phyloP scores from a whole-genome alignment of 495 filamentous ascomycete species.

The Neurospora cerealis region DNA sequence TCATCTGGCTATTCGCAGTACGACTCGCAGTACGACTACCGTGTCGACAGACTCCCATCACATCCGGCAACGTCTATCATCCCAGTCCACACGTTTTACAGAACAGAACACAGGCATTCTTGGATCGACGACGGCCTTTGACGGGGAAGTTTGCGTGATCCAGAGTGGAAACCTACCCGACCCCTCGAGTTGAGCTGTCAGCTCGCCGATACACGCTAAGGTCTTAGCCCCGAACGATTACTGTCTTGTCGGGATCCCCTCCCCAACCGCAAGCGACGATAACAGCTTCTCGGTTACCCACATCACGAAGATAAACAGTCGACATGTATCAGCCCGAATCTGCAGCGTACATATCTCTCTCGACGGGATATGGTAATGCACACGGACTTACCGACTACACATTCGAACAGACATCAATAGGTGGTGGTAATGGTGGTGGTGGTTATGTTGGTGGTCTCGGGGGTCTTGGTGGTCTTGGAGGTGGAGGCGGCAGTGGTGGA shows the following conservation, averaged over 20 bases:
- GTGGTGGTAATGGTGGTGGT: slow-evolving; percentile 6
- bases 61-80: not conserved
- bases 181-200: not conserved
- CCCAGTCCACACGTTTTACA: not conserved
- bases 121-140: not conserved
- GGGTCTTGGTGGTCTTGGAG: not conserved
- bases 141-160: not conserved
- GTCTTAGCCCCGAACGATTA: not conserved
- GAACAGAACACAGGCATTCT: not conserved
- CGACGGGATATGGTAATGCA: slow-evolving; percentile 27
- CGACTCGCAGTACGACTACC: not conserved
- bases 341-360: slow-evolving; percentile 33
- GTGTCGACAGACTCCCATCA: not conserved
- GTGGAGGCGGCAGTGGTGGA: slow-evolving; percentile 9
- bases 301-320: not conserved
- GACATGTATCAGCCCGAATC: slow-evolving; percentile 48
- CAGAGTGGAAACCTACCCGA: not conserved
- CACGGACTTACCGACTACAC: slow-evolving; percentile 35
- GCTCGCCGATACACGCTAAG: not conserved
- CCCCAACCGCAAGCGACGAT: not conserved
- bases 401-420: slow-evolving; percentile 31
- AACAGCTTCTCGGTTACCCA: not conserved
- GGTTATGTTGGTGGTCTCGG: not conserved
- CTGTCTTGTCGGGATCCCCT: not conserved
- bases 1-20: not conserved